Base-by-base conservation (phyloP, 768 basidiomycete species). In the Boletus fagicola region DNA sequence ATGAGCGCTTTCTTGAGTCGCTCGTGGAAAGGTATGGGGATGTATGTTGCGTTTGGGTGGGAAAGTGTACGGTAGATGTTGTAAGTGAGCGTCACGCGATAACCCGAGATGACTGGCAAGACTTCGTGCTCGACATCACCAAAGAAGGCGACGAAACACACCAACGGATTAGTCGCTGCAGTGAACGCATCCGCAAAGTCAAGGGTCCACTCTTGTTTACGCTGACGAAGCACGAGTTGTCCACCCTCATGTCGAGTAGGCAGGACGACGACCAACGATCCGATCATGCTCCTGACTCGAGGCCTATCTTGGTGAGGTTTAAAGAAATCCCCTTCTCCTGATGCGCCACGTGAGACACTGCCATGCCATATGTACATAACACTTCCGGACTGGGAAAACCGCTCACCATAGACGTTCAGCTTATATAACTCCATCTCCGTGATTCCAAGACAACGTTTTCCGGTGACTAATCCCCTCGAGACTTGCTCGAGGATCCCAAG, bases 231-330 rank as follows among this genome's bases (percentile, higher is more conserved):
- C 3, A 51, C 44, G 33, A 57, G 36, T n/a, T 51, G 58, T 15
- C 58, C 55, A 8, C 58, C 55, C 26, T 49, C 47, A 6, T 60
- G 50, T 0, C 61, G 42, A 0, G 76, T 77, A 18, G 80, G 81
- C 46, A 80, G 74, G n/a, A 78, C 71, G n/a, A 82, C 59, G 2
- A 83, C 75, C 6, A 85, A 75, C 1, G 81, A 81, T 1, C 78
- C 81, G 44, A 85, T 75, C 76, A 81, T 81, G 35, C 35, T 36
- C 35, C 15, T 16, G 11, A 68, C 61, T 4, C 76, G 75, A 4
- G 79, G 78, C 0, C 80, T 80, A 11, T 56, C 54, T 15, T 50
- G 33, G n/a, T 51, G 43, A 12, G 54, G 28, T 44, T 59, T 56
- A 38, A 40, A 56, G 35, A 51, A 59, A 33, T 47, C 54, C 0